A percentile compares a stretch with the other conserved stretches of the same genome.
phyloP scores from a whole-genome alignment of 225 moss, liverwort and hornwort genomes.

The Anthoceros angustus region DNA sequence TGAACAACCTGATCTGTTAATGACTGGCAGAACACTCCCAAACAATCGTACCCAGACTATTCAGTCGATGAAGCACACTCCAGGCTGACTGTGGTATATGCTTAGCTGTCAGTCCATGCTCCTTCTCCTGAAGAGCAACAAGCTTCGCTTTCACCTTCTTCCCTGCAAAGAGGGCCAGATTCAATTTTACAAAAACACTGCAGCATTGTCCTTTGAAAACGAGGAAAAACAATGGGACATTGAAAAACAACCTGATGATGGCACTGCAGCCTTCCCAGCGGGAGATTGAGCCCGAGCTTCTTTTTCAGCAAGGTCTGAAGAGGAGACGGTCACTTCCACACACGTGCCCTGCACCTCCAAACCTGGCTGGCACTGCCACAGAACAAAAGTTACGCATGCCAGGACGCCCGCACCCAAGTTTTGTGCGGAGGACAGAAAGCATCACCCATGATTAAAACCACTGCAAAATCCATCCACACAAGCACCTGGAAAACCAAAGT shows the following conservation, averaged over 20 bases:
- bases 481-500: background rate
- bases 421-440: background rate
- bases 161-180: constrained; percentile 13
- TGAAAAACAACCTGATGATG: background rate
- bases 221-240: background rate
- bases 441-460: background rate
- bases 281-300: background rate
- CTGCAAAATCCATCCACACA: background rate
- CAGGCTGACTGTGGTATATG: constrained; percentile 71
- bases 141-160: constrained; percentile 39
- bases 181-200: background rate
- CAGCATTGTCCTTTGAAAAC: background rate
- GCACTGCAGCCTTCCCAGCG: background rate
- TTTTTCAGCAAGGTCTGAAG: background rate
- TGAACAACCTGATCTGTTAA: background rate
- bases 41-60: constrained; percentile 33
- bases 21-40: background rate
- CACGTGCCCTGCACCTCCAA: background rate
- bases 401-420: no score
- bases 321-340: background rate
- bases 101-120: constrained; percentile 61
- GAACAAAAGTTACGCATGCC: background rate
- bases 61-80: constrained; percentile 63
- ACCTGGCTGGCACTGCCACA: background rate
- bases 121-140: constrained; percentile 37